Evolutionary conservation across 2,329 filamentous ascomycete species (phyloP).

Genomic region (Claviceps sp.): DNA sequence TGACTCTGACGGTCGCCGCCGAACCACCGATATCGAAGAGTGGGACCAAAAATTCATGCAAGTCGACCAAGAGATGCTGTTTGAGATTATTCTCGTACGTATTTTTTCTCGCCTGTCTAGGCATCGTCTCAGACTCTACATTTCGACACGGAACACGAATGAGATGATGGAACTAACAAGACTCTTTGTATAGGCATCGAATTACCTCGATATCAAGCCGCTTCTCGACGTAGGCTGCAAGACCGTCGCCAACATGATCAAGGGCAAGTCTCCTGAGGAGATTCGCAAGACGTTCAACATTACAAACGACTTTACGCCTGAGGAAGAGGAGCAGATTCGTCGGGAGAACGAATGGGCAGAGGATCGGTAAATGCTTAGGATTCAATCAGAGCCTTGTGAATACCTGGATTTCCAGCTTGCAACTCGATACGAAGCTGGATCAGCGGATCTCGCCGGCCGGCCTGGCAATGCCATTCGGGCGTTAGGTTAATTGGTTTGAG

Average conservation of each 20-base stretch:
- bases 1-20: constrained; percentile 87
- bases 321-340: constrained; percentile 96
- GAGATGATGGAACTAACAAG: neutral
- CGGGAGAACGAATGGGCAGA: constrained; percentile 88
- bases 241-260: constrained; percentile 99
- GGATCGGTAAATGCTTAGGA: constrained; percentile 45
- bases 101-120: neutral
- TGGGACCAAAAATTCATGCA: constrained; percentile 99
- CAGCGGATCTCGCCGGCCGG: neutral
- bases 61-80: constrained; percentile 98
- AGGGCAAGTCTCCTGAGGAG: constrained; percentile 98
- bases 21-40: constrained; percentile 97
- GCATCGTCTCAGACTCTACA: neutral
- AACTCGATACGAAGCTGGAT: neutral
- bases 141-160: neutral
- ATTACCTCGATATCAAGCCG: constrained; percentile 98
- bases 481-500: constrained; percentile 10
- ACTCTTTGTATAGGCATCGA: constrained; percentile 56
- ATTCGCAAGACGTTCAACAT: constrained; percentile 99
- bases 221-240: constrained; percentile 91
- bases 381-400: neutral
- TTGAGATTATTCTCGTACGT: constrained; percentile 92
- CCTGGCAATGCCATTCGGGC: constrained; percentile 8
- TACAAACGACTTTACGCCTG: constrained; percentile 96
- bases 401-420: neutral